Evolutionary conservation across 768 basidiomycete species (phyloP).

Genomic region (Ephemerocybe angulata): DNA sequence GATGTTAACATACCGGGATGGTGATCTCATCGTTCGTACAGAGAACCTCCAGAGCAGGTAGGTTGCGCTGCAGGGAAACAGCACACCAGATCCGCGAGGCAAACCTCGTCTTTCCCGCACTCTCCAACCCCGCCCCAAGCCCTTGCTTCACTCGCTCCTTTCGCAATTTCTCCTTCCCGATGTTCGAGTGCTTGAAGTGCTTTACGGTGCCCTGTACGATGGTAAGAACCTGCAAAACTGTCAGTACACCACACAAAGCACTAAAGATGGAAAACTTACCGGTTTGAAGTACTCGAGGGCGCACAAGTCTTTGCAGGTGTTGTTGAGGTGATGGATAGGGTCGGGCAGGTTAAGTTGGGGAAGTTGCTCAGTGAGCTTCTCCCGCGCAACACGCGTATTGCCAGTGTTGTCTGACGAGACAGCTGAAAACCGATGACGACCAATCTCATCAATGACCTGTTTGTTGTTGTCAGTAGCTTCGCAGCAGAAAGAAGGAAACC

Average conservation of each 20-base stretch:
- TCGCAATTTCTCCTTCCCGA: conserved; percentile 8
- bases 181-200: conserved; percentile 17
- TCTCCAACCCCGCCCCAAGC: conserved; percentile 23
- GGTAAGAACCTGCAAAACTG: conserved; percentile 6
- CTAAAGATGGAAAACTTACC: conserved; percentile 6
- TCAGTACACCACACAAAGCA: background rate
- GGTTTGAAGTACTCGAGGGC: conserved; percentile 14
- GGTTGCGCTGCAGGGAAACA: conserved; percentile 11
- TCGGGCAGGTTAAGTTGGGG: conserved; percentile 15
- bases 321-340: conserved; percentile 21
- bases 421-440: conserved; percentile 9
- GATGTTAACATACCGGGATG: conserved; percentile 5
- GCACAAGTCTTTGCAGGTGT: conserved; percentile 20
- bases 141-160: background rate
- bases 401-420: conserved; percentile 16
- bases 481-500: background rate
- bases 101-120: conserved; percentile 25
- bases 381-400: conserved; percentile 15
- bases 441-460: conserved; percentile 17
- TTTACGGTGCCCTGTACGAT: conserved; percentile 13
- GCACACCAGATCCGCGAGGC: conserved; percentile 15
- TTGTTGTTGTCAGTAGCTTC: background rate
- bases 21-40: conserved; percentile 1
- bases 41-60: conserved; percentile 14
- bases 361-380: conserved; percentile 3